A percentile compares a stretch with the other conserved stretches of the same genome.
phyloP scores from a whole-genome alignment of 495 filamentous ascomycete genomes.

The Eremomyces bilateralis region DNA sequence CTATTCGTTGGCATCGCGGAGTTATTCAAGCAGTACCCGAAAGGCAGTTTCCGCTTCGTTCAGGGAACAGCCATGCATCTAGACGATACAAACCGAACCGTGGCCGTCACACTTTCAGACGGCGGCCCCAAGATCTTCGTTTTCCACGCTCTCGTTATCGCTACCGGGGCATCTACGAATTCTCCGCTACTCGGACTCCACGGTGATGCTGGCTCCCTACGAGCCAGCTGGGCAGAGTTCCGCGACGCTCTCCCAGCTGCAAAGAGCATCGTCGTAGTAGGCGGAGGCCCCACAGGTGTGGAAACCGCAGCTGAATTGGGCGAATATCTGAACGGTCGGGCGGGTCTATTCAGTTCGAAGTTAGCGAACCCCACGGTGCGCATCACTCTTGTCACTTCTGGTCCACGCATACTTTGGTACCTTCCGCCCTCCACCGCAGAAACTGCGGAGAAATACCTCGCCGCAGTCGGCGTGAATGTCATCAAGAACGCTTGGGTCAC shows the following conservation, averaged over 20 bases:
- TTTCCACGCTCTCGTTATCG: slow-evolving; percentile 25
- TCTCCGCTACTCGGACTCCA: slow-evolving; percentile 13
- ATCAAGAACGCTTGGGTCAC: slow-evolving; percentile 17
- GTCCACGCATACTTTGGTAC: slow-evolving; percentile 23
- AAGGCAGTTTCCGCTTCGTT: slow-evolving; percentile 15
- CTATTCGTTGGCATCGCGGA: slow-evolving; percentile 15
- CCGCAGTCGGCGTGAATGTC: slow-evolving; percentile 23
- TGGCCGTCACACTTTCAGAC: slow-evolving; percentile 10
- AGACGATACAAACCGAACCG: slow-evolving; percentile 15
- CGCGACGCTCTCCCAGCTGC: slow-evolving; percentile 13
- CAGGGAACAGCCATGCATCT: slow-evolving; percentile 19
- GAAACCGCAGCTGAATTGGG: slow-evolving; percentile 32
- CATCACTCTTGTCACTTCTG: slow-evolving; percentile 24
- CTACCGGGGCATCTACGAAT: slow-evolving; percentile 16
- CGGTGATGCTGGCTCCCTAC: slow-evolving; percentile 11
- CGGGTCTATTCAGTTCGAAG: slow-evolving; percentile 6
- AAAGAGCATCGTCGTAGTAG: slow-evolving; percentile 33
- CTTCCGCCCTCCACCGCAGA: slow-evolving; percentile 19
- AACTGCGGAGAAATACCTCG: slow-evolving; percentile 23
- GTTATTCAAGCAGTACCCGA: slow-evolving; percentile 17
- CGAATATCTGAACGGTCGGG: slow-evolving; percentile 11
- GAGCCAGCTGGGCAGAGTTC: slow-evolving; percentile 10
- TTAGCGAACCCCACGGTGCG: slow-evolving; percentile 18
- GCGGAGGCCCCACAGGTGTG: slow-evolving; percentile 46
- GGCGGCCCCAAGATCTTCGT: slow-evolving; percentile 9